A percentile compares a stretch with the other conserved stretches of the same genome.
Conservation (phyloP, 768 basidiomycete species). For the Lactarius hengduanensis region DNA sequence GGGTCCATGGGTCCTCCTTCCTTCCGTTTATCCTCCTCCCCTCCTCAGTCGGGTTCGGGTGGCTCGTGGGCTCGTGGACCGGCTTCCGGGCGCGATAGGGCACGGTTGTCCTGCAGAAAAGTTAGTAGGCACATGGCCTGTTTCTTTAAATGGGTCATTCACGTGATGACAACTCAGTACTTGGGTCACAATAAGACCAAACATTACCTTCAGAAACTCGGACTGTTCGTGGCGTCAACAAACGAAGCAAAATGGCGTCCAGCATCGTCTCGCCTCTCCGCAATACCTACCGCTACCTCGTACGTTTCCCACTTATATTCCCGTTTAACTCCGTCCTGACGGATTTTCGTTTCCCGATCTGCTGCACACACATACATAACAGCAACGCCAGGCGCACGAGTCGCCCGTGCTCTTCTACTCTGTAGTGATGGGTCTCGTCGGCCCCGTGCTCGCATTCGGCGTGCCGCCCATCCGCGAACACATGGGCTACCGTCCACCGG, state of each 20-base stretch:
- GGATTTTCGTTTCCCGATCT: neutral
- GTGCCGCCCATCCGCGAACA: conserved; percentile 78
- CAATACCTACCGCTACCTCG: conserved; percentile 47
- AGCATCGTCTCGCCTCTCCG: conserved; percentile 46
- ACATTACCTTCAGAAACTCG: neutral
- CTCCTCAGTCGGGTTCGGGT: no score
- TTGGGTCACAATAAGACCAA: conserved; percentile 1
- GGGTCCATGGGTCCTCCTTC: no score
- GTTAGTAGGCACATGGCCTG: no score
- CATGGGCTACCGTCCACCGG: conserved; percentile 70
- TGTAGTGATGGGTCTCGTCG: conserved; percentile 66
- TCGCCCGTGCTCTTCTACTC: conserved; percentile 90
- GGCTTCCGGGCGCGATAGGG: no score
- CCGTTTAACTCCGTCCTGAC: neutral
- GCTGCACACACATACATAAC: neutral
- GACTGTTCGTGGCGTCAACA: neutral
- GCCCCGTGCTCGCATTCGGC: conserved; percentile 68
- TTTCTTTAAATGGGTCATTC: no score
- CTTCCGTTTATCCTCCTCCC: no score
- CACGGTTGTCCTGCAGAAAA: no score
- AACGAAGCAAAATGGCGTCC: conserved; percentile 42
- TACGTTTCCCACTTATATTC: conserved; percentile 19
- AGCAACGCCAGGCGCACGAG: conserved; percentile 93
- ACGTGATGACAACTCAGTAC: no score
- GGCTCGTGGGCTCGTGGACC: no score